These are phyloP conservation scores for Collybia mongolica DNA, from an alignment of 768 basidiomycete species.

Conservation along the genomic window DNA sequence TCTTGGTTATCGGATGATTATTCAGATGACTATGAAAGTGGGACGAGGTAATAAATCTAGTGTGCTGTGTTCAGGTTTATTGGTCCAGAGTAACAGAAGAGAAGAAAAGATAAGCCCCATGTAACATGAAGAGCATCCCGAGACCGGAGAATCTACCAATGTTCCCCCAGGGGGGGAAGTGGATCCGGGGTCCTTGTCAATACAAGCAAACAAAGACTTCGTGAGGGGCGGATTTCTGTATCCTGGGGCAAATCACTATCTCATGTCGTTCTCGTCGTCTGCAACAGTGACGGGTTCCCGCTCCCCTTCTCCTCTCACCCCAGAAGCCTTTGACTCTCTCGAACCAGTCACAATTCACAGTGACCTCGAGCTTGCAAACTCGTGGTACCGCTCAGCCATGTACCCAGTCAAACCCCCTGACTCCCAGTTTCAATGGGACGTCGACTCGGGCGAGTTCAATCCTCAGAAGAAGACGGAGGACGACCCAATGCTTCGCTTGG, in stretches of 20 bases:
- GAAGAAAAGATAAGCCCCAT: too few relatives aligned
- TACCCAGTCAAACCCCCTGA: constrained; percentile 39
- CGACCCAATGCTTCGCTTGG: constrained; percentile 60
- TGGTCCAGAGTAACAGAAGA: too few relatives aligned
- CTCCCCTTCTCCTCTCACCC: constrained; percentile 71
- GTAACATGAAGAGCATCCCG: too few relatives aligned
- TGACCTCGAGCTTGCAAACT: constrained; percentile 42
- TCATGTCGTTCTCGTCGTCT: constrained; percentile 64
- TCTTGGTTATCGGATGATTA: too few relatives aligned
- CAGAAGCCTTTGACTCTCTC: constrained; percentile 57
- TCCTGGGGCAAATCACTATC: background rate
- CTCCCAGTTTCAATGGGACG: constrained; percentile 41
- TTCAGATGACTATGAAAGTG: too few relatives aligned
- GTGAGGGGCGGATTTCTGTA: background rate
- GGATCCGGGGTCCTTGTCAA: background rate
- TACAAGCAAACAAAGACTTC: background rate
- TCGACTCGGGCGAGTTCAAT: constrained; percentile 34
- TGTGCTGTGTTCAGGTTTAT: too few relatives aligned
- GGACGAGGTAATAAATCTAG: too few relatives aligned
- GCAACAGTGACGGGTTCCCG: constrained; percentile 57
- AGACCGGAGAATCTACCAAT: too few relatives aligned
- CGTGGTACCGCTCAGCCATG: constrained; percentile 55
- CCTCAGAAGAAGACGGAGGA: constrained; percentile 46
- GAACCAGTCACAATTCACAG: constrained; percentile 50
- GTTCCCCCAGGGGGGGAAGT: background rate